These are phyloP conservation scores for Setomelanomma holmii DNA, from an alignment of 2,329 filamentous ascomycete genomes.

Conservation along the genomic window DNA sequence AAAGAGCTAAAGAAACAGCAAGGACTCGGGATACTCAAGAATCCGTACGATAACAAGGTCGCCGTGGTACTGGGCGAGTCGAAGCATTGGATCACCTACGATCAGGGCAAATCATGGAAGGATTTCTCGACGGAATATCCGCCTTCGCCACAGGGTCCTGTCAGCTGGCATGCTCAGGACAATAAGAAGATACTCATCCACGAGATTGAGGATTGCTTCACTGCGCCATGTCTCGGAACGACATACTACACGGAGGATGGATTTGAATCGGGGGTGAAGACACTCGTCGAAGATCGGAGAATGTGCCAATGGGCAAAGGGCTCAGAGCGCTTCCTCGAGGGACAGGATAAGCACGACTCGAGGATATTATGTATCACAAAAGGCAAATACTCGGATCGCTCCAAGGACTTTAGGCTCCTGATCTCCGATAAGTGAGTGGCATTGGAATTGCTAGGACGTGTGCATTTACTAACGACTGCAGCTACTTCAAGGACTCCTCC, in stretches of 20 bases:
- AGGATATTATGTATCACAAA: constrained; percentile 82
- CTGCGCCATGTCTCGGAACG: constrained; percentile 49
- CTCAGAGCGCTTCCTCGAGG: constrained; percentile 74
- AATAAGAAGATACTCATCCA: constrained; percentile 87
- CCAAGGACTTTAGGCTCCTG: constrained; percentile 77
- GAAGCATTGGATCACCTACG: constrained; percentile 81
- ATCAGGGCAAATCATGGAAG: constrained; percentile 83
- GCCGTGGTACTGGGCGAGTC: constrained; percentile 80
- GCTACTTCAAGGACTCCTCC: constrained; percentile 71
- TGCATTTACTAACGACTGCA: constrained; percentile 26
- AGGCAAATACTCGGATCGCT: constrained; percentile 73
- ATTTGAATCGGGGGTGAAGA: constrained; percentile 72
- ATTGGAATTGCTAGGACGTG: background rate
- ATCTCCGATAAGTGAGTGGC: constrained; percentile 71
- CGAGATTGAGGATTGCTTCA: constrained; percentile 48
- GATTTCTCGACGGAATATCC: constrained; percentile 69
- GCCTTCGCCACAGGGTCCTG: constrained; percentile 63
- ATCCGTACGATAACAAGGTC: constrained; percentile 77
- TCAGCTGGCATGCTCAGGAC: constrained; percentile 85
- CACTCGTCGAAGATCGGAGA: constrained; percentile 71
- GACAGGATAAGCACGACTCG: constrained; percentile 67
- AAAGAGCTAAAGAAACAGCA: constrained; percentile 68
- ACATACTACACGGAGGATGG: constrained; percentile 82
- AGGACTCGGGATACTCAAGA: constrained; percentile 71
- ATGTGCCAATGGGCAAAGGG: constrained; percentile 90